Evolutionary conservation across 768 basidiomycete species (phyloP).

Genomic region (Rhizopogon vesiculosus): DNA sequence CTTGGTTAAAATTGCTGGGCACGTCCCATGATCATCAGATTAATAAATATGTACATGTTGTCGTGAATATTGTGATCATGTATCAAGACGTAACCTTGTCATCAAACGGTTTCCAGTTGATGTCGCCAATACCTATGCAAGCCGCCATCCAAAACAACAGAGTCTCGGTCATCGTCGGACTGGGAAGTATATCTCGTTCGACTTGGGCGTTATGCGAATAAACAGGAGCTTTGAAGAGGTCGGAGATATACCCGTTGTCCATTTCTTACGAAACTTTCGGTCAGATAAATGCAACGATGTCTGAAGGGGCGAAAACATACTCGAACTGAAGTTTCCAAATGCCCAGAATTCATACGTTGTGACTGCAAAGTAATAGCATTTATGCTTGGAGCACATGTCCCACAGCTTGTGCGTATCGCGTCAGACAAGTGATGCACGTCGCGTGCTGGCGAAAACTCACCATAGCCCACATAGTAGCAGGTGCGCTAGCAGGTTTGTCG

Average conservation of each 20-base stretch:
- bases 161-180: background rate
- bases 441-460: background rate
- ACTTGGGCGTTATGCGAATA: background rate
- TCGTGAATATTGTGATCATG: too few species aligned
- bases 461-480: slow-evolving; percentile 1
- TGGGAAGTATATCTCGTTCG: background rate
- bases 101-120: background rate
- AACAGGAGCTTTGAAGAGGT: background rate
- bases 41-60: too few species aligned
- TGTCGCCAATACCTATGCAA: background rate
- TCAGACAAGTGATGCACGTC: background rate
- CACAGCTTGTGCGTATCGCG: background rate
- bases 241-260: background rate
- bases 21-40: too few species aligned
- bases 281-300: background rate
- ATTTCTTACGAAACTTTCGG: background rate
- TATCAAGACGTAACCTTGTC: background rate
- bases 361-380: slow-evolving; percentile 2
- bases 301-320: background rate
- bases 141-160: slow-evolving; percentile 5
- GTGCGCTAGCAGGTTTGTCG: background rate
- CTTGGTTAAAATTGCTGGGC: too few species aligned
- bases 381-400: background rate
- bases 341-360: slow-evolving; percentile 3
- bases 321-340: slow-evolving; percentile 1